Evolutionary conservation across 345 rosid species (phyloP).

Genomic region (Hirschfeldia incana): DNA sequence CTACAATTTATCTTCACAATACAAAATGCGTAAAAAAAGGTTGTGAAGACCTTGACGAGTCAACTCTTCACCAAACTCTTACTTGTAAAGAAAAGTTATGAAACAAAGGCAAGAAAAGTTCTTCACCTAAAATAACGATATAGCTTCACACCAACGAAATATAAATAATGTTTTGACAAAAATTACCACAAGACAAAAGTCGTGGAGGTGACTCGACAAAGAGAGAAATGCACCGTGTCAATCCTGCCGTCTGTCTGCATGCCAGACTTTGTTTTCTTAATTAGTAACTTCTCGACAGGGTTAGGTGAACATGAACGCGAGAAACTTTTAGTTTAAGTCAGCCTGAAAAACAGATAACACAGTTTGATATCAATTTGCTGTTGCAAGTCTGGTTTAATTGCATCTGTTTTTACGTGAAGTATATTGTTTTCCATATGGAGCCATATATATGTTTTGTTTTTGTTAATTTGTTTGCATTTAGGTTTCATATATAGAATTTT

Average conservation of each 20-base stretch:
- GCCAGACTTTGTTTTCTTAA: neutral
- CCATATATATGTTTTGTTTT: neutral
- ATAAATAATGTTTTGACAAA: conserved; percentile 21
- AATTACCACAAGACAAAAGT: neutral
- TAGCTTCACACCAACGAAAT: neutral
- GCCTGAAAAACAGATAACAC: neutral
- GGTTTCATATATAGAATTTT: neutral
- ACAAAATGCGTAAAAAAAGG: neutral
- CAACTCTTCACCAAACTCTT: conserved; percentile 30
- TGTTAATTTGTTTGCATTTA: neutral
- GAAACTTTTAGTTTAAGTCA: neutral
- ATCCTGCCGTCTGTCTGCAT: conserved; percentile 8
- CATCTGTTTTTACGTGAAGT: neutral
- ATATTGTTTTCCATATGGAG: neutral
- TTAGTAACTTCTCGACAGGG: neutral
- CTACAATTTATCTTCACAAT: neutral
- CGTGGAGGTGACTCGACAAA: neutral
- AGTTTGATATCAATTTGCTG: neutral
- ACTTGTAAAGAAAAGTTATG: neutral
- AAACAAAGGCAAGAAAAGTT: conserved; percentile 4
- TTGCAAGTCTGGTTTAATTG: neutral
- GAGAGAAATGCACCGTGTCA: conserved; percentile 21
- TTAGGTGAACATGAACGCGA: neutral
- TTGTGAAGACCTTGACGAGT: neutral
- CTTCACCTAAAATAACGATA: conserved; percentile 22